Base-by-base conservation (phyloP, 2,329 filamentous ascomycete species). In the Hortaea werneckii region DNA sequence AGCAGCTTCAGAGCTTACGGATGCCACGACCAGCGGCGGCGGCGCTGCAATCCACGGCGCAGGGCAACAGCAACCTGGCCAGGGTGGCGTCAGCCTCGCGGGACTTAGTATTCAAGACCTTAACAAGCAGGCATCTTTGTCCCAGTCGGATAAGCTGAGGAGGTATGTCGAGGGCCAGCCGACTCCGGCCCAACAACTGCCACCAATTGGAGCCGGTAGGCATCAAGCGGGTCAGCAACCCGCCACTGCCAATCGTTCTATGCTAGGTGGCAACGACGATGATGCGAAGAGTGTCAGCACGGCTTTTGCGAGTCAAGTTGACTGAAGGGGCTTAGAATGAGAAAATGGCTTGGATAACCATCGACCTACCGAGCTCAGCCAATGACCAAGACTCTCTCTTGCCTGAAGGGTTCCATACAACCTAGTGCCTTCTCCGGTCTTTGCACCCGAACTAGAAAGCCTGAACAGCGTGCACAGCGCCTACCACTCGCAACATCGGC, bases 221-320 rank as follows among this genome's bases (percentile, higher is more conserved):
- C 48, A 83, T 82, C 32, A 35, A n/a, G 32, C n/a, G n/a, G 20
- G 20, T 20, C 58, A 50, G 35, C 46, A 45, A 12, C 47, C 30
- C 35, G 32, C 10, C 37, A 6, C 37, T 50, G 42, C 41, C 28
- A 50, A 51, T 73, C 70, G 35, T 59, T 58, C 49, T 68, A 74
- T 43, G 67, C 72, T 50, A 65, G 40, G 27, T 30, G 44, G 29
- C n/a, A 67, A 83, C 51, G 92, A 98, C 56, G 92, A 98, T 55
- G 92, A 96, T 63, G 87, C 92, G 60, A 87, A 92, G 69, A 96
- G 90, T 67, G 80, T 96, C 59, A 95, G 87, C 61, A 96, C 92
- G 43, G 89, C 89, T 41, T 98, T 96, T 70, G 89, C 90, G 50
- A 95, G 88, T 70, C 92, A 96, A 67, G 81, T 95, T 55, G 88